Evolutionary conservation across 2,329 filamentous ascomycete genomes (phyloP).

Genomic region (Trichoderma atrobrunneum): DNA sequence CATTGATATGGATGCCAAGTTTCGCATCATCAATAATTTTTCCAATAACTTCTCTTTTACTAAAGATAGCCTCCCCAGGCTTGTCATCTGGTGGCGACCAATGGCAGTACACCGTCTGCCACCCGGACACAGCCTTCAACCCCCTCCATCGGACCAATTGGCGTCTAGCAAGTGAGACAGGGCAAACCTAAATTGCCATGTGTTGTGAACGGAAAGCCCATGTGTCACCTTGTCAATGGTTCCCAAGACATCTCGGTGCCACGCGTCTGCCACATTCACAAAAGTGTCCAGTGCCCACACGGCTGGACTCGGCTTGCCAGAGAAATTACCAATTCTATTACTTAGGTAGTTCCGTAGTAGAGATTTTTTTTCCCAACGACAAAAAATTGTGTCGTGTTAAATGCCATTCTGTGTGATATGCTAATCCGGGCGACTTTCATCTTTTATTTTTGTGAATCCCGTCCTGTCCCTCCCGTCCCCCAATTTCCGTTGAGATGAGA

Average conservation of each 20-base stretch:
- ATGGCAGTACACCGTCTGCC: constrained; percentile 15
- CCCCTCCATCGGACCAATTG: neutral
- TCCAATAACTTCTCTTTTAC: neutral
- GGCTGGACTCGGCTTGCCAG: neutral
- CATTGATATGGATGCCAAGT: neutral
- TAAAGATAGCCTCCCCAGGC: neutral
- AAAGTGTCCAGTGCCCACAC: neutral
- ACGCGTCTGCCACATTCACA: neutral
- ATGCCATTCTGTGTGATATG: constrained; percentile 12
- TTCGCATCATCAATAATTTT: neutral
- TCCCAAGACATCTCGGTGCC: neutral
- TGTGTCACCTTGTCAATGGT: neutral
- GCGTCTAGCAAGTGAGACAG: neutral
- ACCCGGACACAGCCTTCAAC: neutral
- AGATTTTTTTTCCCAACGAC: neutral
- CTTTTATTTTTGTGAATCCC: constrained; percentile 6
- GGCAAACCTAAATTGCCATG: neutral
- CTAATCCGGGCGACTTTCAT: constrained; percentile 5
- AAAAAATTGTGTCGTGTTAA: neutral
- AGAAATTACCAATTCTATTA: constrained; percentile 6
- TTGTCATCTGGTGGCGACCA: constrained; percentile 8
- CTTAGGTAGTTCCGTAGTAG: neutral
- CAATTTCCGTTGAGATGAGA: neutral
- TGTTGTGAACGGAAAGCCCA: neutral
- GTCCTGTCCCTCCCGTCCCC: constrained; percentile 4